Conservation (phyloP, 1,284 basidiomycete genomes). For the Kwoniella shivajii region DNA sequence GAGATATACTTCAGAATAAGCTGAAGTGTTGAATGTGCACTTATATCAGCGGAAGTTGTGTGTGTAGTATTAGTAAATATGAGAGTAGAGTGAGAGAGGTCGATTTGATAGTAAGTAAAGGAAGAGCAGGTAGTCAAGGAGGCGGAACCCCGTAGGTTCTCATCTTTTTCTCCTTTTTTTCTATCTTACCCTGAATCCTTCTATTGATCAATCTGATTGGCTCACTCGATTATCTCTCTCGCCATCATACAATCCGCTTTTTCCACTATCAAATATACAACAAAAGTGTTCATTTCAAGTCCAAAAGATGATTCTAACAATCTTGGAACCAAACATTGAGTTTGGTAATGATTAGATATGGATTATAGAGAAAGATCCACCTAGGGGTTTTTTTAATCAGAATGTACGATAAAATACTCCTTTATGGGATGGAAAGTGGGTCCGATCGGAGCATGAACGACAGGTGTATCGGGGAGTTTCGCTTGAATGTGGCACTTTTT, state of each 20-base stretch:
- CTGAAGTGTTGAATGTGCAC: too few relatives aligned
- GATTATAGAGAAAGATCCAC: too few relatives aligned
- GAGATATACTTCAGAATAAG: too few relatives aligned
- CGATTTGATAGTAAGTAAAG: neutral
- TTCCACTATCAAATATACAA: neutral
- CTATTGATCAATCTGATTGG: neutral
- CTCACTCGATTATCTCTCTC: neutral
- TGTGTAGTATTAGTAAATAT: neutral
- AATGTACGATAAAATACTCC: too few relatives aligned
- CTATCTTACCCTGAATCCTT: neutral
- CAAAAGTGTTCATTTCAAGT: too few relatives aligned
- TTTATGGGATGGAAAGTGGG: too few relatives aligned
- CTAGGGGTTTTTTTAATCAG: too few relatives aligned
- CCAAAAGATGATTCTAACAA: too few relatives aligned
- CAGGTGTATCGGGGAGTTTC: neutral
- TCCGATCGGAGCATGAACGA: neutral
- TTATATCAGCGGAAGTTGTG: too few relatives aligned
- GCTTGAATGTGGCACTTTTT: constrained; percentile 1
- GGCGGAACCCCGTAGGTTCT: neutral
- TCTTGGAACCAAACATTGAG: too few relatives aligned
- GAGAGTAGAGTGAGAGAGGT: neutral
- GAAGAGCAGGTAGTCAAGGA: neutral
- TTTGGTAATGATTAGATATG: too few relatives aligned
- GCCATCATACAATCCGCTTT: neutral
- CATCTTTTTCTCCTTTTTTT: too few relatives aligned